phyloP scores from a whole-genome alignment of 2,329 filamentous ascomycete genomes.

The Colletotrichum chrysophilum region DNA sequence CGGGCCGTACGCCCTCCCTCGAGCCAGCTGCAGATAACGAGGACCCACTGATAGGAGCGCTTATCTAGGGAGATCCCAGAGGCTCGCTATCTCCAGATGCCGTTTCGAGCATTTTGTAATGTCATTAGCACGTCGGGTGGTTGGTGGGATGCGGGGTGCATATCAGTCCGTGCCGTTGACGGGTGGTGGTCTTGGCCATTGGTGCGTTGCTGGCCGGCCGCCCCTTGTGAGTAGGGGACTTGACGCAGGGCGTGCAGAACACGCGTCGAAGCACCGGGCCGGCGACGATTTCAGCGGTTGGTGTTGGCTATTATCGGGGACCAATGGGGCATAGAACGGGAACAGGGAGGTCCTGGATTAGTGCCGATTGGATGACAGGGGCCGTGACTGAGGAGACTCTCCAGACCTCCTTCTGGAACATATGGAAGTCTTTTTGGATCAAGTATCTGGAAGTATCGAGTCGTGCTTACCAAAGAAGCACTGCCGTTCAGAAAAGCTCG shows the following conservation, averaged over 20 bases:
- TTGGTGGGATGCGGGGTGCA: slow-evolving; percentile 11
- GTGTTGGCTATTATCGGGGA: background rate
- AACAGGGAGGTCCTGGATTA: background rate
- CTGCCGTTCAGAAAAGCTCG: background rate
- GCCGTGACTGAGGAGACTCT: background rate
- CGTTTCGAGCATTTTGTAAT: background rate
- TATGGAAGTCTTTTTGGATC: background rate
- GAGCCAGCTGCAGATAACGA: slow-evolving; percentile 2
- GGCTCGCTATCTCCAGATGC: background rate
- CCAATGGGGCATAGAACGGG: background rate
- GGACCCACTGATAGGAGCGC: slow-evolving; percentile 5
- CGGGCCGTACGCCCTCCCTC: background rate
- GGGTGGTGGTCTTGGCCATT: background rate
- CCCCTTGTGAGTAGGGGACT: background rate
- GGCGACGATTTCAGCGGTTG: background rate
- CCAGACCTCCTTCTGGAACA: background rate
- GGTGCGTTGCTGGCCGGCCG: background rate
- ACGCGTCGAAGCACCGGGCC: background rate
- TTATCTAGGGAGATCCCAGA: slow-evolving; percentile 4
- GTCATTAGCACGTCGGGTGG: background rate
- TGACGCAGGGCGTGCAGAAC: background rate
- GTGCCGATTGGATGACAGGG: background rate
- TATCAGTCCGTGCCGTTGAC: background rate
- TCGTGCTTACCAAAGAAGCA: background rate
- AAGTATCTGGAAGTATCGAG: background rate